A percentile compares a stretch with the other conserved stretches of the same genome.
These are phyloP conservation scores for Parathielavia hyrcaniae DNA, from an alignment of 495 filamentous ascomycete species.

Conservation along the genomic window DNA sequence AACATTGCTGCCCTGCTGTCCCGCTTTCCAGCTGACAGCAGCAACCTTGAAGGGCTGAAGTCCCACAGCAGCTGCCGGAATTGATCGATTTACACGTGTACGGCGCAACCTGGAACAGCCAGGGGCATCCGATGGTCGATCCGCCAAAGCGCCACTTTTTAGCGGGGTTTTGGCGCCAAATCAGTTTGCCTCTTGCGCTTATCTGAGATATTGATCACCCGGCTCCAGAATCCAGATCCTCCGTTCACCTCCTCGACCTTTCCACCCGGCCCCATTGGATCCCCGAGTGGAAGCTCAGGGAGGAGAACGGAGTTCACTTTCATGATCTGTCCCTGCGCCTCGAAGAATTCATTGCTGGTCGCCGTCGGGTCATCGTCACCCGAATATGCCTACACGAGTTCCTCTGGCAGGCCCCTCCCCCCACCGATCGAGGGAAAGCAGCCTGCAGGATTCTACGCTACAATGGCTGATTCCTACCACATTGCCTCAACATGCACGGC, in stretches of 20 bases:
- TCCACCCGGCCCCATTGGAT: background rate
- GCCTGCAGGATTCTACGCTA: constrained; percentile 6
- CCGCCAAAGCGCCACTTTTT: constrained; percentile 5
- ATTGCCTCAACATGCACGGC: constrained; percentile 12
- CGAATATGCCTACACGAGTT: constrained; percentile 2
- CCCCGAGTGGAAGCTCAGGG: too few relatives aligned
- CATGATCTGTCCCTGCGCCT: background rate
- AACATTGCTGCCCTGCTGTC: constrained; percentile 13
- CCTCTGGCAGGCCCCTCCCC: constrained; percentile 18
- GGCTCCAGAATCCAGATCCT: background rate
- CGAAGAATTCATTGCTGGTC: background rate
- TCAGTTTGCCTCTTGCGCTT: too few relatives aligned
- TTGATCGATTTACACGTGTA: constrained; percentile 12
- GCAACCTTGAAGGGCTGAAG: background rate
- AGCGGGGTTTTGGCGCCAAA: constrained; percentile 16
- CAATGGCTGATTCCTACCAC: constrained; percentile 19
- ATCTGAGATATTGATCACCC: too few relatives aligned
- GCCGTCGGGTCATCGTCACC: constrained; percentile 17
- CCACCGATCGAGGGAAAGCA: constrained; percentile 8
- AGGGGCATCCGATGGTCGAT: too few relatives aligned
- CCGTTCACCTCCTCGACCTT: background rate
- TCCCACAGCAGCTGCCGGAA: too few relatives aligned
- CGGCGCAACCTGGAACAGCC: constrained; percentile 12
- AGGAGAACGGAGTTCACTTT: too few relatives aligned
- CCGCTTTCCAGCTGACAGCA: constrained; percentile 25